A percentile compares a stretch with the other conserved stretches of the same genome.
Conservation (phyloP, 2,329 filamentous ascomycete species). For the Zymoseptoria crescenta region DNA sequence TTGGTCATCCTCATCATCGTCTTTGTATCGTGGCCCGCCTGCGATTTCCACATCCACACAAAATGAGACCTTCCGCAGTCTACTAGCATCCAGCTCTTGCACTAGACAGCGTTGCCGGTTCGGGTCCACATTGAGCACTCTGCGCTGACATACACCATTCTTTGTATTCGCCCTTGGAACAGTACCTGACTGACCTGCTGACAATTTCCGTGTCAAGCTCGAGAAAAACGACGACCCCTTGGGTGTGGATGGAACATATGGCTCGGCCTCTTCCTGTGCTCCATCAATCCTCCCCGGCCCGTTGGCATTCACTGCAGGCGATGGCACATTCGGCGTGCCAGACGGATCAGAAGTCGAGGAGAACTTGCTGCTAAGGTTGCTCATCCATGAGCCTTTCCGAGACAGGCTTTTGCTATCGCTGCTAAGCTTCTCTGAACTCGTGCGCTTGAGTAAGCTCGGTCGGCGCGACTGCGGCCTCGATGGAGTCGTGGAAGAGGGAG, state of each 20-base stretch:
- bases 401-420: conserved; percentile 20
- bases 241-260: conserved; percentile 68
- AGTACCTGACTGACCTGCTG: conserved; percentile 47
- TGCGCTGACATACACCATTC: conserved; percentile 70
- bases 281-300: conserved; percentile 9
- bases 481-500: conserved; percentile 6
- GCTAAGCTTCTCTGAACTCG: conserved; percentile 30
- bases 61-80: conserved; percentile 82
- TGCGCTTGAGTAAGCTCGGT: conserved; percentile 37
- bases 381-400: conserved; percentile 75
- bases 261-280: conserved; percentile 37
- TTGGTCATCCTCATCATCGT: conserved; percentile 48
- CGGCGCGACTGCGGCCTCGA: conserved; percentile 22
- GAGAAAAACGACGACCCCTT: conserved; percentile 68
- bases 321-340: conserved; percentile 23
- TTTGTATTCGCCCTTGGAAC: conserved; percentile 45
- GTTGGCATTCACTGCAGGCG: conserved; percentile 45
- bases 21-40: conserved; percentile 66
- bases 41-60: conserved; percentile 97
- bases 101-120: conserved; percentile 72
- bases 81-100: conserved; percentile 68
- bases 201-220: conserved; percentile 73
- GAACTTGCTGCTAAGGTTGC: conserved; percentile 87
- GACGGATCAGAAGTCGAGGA: conserved; percentile 38
- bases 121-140: conserved; percentile 75